Evolutionary conservation across 768 basidiomycete species (phyloP).

Genomic region (Hebeloma cylindrosporum): DNA sequence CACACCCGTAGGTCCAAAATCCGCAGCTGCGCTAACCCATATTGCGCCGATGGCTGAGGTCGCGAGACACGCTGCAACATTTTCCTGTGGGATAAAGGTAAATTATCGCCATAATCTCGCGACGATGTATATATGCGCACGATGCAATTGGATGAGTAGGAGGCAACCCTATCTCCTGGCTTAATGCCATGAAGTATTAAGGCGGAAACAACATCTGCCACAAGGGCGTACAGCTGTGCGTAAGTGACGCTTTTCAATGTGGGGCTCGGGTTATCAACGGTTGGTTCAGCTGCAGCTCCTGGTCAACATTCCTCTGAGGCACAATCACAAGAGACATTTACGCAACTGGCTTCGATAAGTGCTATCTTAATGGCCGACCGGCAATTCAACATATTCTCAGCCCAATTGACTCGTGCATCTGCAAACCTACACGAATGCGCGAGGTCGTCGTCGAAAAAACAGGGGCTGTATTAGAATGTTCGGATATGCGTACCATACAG

Average conservation of each 20-base stretch:
- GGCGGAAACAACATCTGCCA: slow-evolving; percentile 57
- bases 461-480: slow-evolving; percentile 5
- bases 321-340: slow-evolving; percentile 24
- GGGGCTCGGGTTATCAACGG: slow-evolving; percentile 44
- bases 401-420: slow-evolving; percentile 71
- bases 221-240: slow-evolving; percentile 54
- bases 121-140: slow-evolving; percentile 39
- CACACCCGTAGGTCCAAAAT: slow-evolving; percentile 79
- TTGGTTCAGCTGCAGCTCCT: slow-evolving; percentile 56
- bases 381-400: slow-evolving; percentile 73
- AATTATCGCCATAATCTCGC: slow-evolving; percentile 9
- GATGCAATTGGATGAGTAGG: slow-evolving; percentile 78
- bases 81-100: slow-evolving; percentile 48
- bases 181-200: slow-evolving; percentile 51
- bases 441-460: slow-evolving; percentile 11
- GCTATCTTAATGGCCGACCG: slow-evolving; percentile 60
- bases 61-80: slow-evolving; percentile 65
- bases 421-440: slow-evolving; percentile 40
- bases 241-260: slow-evolving; percentile 51
- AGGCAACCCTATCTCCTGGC: slow-evolving; percentile 71
- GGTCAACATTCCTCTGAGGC: slow-evolving; percentile 9
- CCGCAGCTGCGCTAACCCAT: slow-evolving; percentile 81
- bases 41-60: slow-evolving; percentile 74
- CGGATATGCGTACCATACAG: slow-evolving; percentile 57
- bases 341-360: slow-evolving; percentile 67